A percentile compares a stretch with the other conserved stretches of the same genome.
Conservation (phyloP, 2,329 filamentous ascomycete genomes). For the Fonsecaea monophora region DNA sequence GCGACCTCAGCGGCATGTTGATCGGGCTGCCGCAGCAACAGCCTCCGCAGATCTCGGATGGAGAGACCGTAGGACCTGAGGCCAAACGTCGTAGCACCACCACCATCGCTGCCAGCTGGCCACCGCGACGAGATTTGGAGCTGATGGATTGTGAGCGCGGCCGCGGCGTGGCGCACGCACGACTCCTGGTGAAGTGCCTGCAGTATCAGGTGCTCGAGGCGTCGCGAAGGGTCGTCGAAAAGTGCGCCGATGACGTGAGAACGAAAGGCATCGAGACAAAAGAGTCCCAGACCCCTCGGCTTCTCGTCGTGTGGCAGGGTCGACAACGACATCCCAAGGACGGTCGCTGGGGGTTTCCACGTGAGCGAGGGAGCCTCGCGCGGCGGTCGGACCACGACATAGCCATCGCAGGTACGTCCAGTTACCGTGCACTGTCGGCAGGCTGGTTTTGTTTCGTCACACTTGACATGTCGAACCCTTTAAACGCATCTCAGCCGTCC, state of each 20-base stretch:
- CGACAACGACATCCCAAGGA: background rate
- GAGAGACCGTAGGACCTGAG: slow-evolving; percentile 5
- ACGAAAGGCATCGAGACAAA: slow-evolving; percentile 16
- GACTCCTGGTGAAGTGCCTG: slow-evolving; percentile 13
- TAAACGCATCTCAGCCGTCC: background rate
- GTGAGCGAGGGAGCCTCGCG: slow-evolving; percentile 6
- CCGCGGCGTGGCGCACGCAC: slow-evolving; percentile 13
- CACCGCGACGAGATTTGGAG: slow-evolving; percentile 7
- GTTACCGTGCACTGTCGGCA: slow-evolving; percentile 47
- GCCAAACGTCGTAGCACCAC: slow-evolving; percentile 4
- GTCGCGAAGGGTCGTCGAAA: slow-evolving; percentile 9
- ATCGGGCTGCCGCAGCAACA: slow-evolving; percentile 7
- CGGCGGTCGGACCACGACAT: slow-evolving; percentile 26
- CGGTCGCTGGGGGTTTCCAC: slow-evolving; percentile 8
- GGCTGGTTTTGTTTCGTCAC: slow-evolving; percentile 43
- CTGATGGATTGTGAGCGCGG: slow-evolving; percentile 9
- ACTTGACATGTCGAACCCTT: slow-evolving; percentile 24
- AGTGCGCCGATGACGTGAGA: background rate
- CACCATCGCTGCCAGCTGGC: slow-evolving; percentile 1
- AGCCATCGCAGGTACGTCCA: slow-evolving; percentile 49
- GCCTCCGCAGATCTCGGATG: slow-evolving; percentile 12
- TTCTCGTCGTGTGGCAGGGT: slow-evolving; percentile 7
- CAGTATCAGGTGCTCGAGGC: slow-evolving; percentile 10
- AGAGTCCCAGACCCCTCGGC: slow-evolving; percentile 2
- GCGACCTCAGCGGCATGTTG: slow-evolving; percentile 2